Evolutionary conservation across 1,284 basidiomycete genomes (phyloP).

Genomic region (Polyporus tsugae): DNA sequence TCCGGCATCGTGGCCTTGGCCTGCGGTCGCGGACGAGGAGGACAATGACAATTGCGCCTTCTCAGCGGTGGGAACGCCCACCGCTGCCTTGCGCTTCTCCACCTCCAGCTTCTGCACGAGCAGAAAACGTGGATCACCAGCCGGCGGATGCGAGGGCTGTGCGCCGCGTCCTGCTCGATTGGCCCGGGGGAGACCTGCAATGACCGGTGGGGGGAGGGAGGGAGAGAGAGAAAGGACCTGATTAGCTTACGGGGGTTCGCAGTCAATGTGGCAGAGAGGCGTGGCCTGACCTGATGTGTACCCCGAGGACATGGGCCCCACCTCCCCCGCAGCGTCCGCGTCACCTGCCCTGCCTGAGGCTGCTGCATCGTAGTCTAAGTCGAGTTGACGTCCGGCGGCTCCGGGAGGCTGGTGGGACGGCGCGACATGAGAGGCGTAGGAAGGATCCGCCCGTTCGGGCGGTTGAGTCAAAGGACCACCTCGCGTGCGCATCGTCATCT

Average conservation of each 20-base stretch:
- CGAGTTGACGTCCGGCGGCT: constrained; percentile 19
- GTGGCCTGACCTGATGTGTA: constrained; percentile 15
- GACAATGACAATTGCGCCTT: constrained; percentile 28
- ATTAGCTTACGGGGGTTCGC: constrained; percentile 20
- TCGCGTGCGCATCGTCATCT: constrained; percentile 45
- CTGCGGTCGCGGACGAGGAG: constrained; percentile 15
- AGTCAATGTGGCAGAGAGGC: constrained; percentile 25
- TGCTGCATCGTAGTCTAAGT: neutral
- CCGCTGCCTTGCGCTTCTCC: constrained; percentile 49
- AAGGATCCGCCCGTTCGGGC: constrained; percentile 14
- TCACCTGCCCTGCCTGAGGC: constrained; percentile 12
- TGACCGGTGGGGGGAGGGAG: no score
- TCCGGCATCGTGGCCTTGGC: constrained; percentile 9
- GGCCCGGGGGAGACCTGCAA: constrained; percentile 11
- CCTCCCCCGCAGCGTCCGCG: constrained; percentile 24
- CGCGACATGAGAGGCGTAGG: constrained; percentile 12
- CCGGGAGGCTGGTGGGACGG: constrained; percentile 19
- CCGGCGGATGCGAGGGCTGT: constrained; percentile 11
- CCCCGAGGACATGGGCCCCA: constrained; percentile 29
- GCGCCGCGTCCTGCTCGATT: constrained; percentile 18
- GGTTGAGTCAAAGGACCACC: constrained; percentile 37
- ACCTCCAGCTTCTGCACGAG: constrained; percentile 55
- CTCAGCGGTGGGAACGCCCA: constrained; percentile 32
- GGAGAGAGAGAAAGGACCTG: neutral
- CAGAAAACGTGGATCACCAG: constrained; percentile 43